Evolutionary conservation across 2,329 filamentous ascomycete species (phyloP).

Genomic region (Amesomyces nigricolor): DNA sequence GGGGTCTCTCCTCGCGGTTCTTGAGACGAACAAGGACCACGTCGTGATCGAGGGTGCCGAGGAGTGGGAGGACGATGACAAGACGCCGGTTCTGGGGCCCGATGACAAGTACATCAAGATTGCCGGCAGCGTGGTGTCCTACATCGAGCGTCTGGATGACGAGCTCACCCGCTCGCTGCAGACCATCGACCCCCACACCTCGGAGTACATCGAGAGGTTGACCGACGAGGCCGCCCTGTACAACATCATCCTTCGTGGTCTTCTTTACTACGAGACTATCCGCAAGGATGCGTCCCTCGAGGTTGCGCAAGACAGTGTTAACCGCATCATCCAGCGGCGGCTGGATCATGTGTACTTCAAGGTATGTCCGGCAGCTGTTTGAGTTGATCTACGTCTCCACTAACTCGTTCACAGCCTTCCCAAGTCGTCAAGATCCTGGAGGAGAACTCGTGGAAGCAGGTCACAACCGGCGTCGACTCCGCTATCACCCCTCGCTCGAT

Average conservation of each 20-base stretch:
- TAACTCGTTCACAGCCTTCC: constrained; percentile 54
- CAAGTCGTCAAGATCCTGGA: constrained; percentile 91
- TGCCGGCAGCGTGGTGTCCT: constrained; percentile 89
- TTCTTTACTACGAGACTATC: constrained; percentile 82
- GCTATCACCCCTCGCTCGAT: constrained; percentile 69
- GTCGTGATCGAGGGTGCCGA: constrained; percentile 88
- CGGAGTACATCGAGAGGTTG: constrained; percentile 94
- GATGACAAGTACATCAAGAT: constrained; percentile 83
- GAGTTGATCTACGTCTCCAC: background rate
- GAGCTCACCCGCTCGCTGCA: constrained; percentile 97
- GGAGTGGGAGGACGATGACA: constrained; percentile 99
- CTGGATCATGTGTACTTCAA: constrained; percentile 99
- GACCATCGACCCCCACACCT: constrained; percentile 95
- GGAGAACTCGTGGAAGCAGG: constrained; percentile 84
- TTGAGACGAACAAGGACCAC: constrained; percentile 74
- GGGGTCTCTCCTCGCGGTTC: constrained; percentile 65
- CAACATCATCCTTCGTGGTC: constrained; percentile 81
- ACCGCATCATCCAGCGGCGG: constrained; percentile 88
- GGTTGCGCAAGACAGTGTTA: constrained; percentile 77
- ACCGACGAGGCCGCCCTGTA: constrained; percentile 88
- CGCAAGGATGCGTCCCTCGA: constrained; percentile 65
- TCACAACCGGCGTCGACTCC: constrained; percentile 67
- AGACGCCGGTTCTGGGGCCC: constrained; percentile 66
- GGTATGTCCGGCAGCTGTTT: constrained; percentile 38
- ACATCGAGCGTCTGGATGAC: constrained; percentile 90